Conservation (phyloP, 1,284 basidiomycete species). For the Puccinia triticina region DNA sequence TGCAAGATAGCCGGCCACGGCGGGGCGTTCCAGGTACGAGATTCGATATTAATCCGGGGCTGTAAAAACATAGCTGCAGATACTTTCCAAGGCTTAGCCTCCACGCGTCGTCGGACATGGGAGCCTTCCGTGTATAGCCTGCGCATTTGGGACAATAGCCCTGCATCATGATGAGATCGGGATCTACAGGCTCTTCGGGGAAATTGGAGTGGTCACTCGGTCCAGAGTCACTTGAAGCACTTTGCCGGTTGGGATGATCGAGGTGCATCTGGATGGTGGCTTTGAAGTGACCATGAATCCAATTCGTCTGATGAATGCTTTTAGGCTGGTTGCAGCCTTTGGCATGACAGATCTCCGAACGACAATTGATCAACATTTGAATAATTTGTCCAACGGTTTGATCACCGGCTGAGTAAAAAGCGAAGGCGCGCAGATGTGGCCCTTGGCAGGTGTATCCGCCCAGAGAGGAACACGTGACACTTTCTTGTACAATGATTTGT, state of each 20-base stretch:
- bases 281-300: slow-evolving; percentile 43
- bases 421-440: slow-evolving; percentile 44
- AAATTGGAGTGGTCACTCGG: slow-evolving; percentile 71
- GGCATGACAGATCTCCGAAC: slow-evolving; percentile 31
- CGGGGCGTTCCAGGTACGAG: slow-evolving; percentile 4
- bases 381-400: slow-evolving; percentile 51
- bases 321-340: slow-evolving; percentile 50
- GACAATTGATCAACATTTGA: slow-evolving; percentile 65
- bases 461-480: slow-evolving; percentile 68
- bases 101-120: slow-evolving; percentile 88
- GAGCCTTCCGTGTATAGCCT: slow-evolving; percentile 72
- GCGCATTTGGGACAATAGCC: slow-evolving; percentile 47
- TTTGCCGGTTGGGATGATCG: slow-evolving; percentile 68
- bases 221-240: slow-evolving; percentile 90
- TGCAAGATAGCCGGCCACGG: slow-evolving; percentile 64
- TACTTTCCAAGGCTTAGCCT: slow-evolving; percentile 74
- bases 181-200: slow-evolving; percentile 21
- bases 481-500: slow-evolving; percentile 75
- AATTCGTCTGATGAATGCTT: slow-evolving; percentile 49
- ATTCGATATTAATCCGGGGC: slow-evolving; percentile 69
- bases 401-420: slow-evolving; percentile 50
- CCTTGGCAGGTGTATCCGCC: slow-evolving; percentile 45
- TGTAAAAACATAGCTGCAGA: slow-evolving; percentile 85
- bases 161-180: slow-evolving; percentile 44
- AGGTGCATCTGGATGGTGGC: slow-evolving; percentile 82